Conservation (phyloP, 2,329 filamentous ascomycete genomes). For the Penicillium sclerotiorum region DNA sequence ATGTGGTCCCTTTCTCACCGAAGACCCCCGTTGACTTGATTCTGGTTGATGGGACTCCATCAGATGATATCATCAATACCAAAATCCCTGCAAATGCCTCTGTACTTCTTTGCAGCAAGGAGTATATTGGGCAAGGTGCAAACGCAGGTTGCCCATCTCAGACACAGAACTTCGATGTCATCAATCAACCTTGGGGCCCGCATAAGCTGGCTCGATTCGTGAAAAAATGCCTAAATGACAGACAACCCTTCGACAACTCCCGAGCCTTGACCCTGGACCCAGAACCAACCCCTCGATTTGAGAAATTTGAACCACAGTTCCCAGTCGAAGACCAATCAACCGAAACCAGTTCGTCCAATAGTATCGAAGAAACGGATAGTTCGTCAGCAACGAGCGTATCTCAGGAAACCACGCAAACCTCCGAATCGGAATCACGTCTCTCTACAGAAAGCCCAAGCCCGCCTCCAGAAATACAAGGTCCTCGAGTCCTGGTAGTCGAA, state of each 20-base stretch:
- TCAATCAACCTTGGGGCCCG: conserved; percentile 9
- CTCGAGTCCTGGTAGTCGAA: conserved; percentile 44
- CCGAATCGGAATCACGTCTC: no score
- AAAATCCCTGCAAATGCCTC: conserved; percentile 21
- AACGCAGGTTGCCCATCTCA: conserved; percentile 22
- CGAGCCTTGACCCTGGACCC: no score
- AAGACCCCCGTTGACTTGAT: conserved; percentile 32
- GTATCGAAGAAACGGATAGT: no score
- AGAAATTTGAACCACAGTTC: no score
- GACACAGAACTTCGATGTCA: not conserved
- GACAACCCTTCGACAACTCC: not conserved
- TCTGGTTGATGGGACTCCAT: conserved; percentile 29
- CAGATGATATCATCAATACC: conserved; percentile 13
- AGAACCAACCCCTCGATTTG: not conserved
- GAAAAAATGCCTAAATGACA: conserved; percentile 4
- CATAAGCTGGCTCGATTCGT: conserved; percentile 9
- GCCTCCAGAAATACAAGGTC: conserved; percentile 7
- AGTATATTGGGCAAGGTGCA: conserved; percentile 33
- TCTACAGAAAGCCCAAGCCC: not conserved
- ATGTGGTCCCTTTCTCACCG: conserved; percentile 28
- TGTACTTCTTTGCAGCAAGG: conserved; percentile 39
- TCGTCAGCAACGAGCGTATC: no score
- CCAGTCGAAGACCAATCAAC: no score
- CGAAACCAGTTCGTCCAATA: no score
- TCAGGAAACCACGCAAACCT: not conserved